Evolutionary conservation across 2,329 filamentous ascomycete species (phyloP).

Genomic region (Cadophora malorum): DNA sequence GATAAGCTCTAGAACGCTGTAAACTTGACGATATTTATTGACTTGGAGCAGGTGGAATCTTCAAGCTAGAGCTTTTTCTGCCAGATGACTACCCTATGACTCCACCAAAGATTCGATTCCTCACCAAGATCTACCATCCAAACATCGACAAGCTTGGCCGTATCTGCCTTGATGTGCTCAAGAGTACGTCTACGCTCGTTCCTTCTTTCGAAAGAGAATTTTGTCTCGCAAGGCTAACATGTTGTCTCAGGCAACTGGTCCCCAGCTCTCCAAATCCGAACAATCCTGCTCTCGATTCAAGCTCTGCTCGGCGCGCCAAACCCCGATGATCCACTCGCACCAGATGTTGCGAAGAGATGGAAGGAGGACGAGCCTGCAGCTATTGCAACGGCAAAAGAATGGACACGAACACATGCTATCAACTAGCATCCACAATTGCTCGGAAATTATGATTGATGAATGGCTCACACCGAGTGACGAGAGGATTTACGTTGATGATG

Average conservation of each 20-base stretch:
- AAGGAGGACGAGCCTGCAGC: constrained; percentile 94
- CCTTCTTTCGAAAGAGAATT: neutral
- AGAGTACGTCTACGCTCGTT: constrained; percentile 69
- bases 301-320: constrained; percentile 95
- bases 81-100: constrained; percentile 99
- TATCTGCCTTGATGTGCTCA: constrained; percentile 96
- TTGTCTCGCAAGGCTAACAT: constrained; percentile 28
- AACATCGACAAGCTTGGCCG: constrained; percentile 98
- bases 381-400: constrained; percentile 89
- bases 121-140: constrained; percentile 99
- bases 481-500: neutral
- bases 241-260: constrained; percentile 87
- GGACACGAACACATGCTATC: constrained; percentile 66
- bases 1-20: constrained; percentile 35
- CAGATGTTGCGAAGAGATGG: constrained; percentile 97
- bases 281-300: constrained; percentile 98
- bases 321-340: constrained; percentile 96
- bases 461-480: constrained; percentile 5
- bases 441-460: constrained; percentile 19
- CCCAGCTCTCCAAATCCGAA: constrained; percentile 94
- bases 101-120: constrained; percentile 95
- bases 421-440: constrained; percentile 27
- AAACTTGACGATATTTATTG: constrained; percentile 25
- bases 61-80: constrained; percentile 96
- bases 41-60: constrained; percentile 66